These are phyloP conservation scores for Epichloe gansuensis DNA, from an alignment of 2,329 filamentous ascomycete species.

Conservation along the genomic window DNA sequence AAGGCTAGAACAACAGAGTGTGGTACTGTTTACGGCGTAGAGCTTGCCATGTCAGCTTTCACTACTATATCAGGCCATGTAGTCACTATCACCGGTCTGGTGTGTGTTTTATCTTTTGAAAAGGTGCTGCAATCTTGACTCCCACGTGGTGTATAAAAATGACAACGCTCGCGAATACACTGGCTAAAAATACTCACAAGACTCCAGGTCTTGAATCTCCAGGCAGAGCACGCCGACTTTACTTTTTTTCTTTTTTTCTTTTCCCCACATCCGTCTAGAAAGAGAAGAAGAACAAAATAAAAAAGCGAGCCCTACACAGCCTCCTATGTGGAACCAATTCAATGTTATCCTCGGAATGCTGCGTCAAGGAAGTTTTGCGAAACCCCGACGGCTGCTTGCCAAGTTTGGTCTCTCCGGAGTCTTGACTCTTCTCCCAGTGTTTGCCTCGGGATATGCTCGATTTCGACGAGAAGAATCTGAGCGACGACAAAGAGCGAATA, in stretches of 20 bases:
- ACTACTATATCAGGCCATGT: too few species aligned
- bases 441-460: neutral
- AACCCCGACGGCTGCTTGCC: neutral
- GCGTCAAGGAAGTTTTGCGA: neutral
- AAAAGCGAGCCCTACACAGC: neutral
- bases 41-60: neutral
- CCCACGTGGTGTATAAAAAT: too few species aligned
- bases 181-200: too few species aligned
- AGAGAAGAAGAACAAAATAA: too few species aligned
- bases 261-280: too few species aligned
- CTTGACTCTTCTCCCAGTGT: neutral
- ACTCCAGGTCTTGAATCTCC: too few species aligned
- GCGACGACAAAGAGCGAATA: neutral
- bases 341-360: neutral
- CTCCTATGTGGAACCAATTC: neutral
- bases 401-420: neutral
- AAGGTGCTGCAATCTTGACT: too few species aligned
- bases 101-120: too few species aligned
- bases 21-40: neutral
- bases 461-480: neutral
- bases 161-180: too few species aligned
- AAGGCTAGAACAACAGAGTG: neutral
- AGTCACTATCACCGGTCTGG: too few species aligned
- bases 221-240: too few species aligned
- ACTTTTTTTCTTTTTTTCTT: too few species aligned